Percentiles rank a stretch among this genome's conserved stretches.
These are phyloP conservation scores for Grammothele lineata DNA, from an alignment of 768 basidiomycete genomes.

Conservation along the genomic window DNA sequence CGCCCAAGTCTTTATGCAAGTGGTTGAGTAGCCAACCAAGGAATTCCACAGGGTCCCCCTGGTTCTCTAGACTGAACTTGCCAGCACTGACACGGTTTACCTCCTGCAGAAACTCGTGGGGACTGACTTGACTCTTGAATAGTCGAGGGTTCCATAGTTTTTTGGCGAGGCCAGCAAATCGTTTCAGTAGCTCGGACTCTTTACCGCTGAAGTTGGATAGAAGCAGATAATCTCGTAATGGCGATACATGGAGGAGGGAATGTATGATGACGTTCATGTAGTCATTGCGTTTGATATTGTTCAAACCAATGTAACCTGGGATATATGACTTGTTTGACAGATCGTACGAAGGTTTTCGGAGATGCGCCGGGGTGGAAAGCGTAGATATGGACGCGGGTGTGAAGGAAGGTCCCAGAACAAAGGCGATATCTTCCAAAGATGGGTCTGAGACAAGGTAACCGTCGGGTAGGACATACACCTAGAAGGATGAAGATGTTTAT, in stretches of 20 bases:
- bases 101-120: constrained; percentile 99
- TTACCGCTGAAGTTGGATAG: constrained; percentile 71
- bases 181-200: constrained; percentile 81
- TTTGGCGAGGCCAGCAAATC: constrained; percentile 83
- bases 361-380: constrained; percentile 53
- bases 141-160: constrained; percentile 95
- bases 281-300: constrained; percentile 97
- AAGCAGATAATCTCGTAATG: constrained; percentile 83
- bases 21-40: constrained; percentile 93
- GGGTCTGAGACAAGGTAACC: constrained; percentile 96
- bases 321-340: constrained; percentile 76
- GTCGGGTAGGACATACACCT: constrained; percentile 98
- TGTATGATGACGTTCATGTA: constrained; percentile 98
- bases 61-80: constrained; percentile 89
- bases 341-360: constrained; percentile 80
- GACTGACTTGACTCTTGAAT: constrained; percentile 97
- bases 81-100: constrained; percentile 85
- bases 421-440: constrained; percentile 91
- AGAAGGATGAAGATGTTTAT: background rate
- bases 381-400: constrained; percentile 50
- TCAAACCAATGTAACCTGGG: constrained; percentile 93
- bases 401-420: constrained; percentile 87
- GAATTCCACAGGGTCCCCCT: constrained; percentile 96
- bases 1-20: constrained; percentile 89
- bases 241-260: constrained; percentile 84